Conservation (phyloP, 1,139 yeast genomes). For the Geotrichum bryndzae region DNA sequence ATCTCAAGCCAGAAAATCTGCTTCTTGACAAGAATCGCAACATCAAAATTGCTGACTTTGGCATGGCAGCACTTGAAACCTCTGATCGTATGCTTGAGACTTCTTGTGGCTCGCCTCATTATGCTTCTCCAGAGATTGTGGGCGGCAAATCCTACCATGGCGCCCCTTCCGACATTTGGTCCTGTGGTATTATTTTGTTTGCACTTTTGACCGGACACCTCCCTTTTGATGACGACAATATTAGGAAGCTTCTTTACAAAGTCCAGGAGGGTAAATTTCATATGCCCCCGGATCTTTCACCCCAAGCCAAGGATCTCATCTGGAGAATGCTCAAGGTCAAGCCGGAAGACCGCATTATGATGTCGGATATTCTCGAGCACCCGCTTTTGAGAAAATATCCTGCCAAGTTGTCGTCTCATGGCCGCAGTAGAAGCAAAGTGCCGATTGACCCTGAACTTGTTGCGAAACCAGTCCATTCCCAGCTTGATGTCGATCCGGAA, state of each 20-base stretch:
- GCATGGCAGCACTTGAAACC: conserved; percentile 98
- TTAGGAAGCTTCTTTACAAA: conserved; percentile 73
- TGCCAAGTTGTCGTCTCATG: conserved; percentile 17
- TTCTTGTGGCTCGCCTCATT: conserved; percentile 97
- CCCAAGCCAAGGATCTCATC: conserved; percentile 83
- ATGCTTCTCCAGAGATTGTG: conserved; percentile 96
- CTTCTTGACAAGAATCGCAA: conserved; percentile 78
- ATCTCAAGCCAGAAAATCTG: conserved; percentile 90
- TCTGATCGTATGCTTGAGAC: conserved; percentile 76
- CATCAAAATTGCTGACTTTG: conserved; percentile 89
- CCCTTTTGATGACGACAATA: conserved; percentile 95
- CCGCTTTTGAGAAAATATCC: conserved; percentile 78
- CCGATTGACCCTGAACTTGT: conserved; percentile 18
- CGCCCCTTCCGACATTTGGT: conserved; percentile 97
- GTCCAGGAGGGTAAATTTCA: conserved; percentile 84
- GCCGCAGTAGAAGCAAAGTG: neutral
- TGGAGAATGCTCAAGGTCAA: conserved; percentile 73
- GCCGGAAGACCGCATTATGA: conserved; percentile 71
- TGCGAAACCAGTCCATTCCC: conserved; percentile 43
- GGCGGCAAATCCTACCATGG: conserved; percentile 94
- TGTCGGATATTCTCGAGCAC: conserved; percentile 66
- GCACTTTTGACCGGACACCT: conserved; percentile 91
- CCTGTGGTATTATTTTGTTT: conserved; percentile 91
- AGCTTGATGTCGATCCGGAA: conserved; percentile 66
- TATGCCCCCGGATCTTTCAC: conserved; percentile 74